phyloP scores from a whole-genome alignment of 2,329 filamentous ascomycete genomes.

The Aspergillus intermedius region DNA sequence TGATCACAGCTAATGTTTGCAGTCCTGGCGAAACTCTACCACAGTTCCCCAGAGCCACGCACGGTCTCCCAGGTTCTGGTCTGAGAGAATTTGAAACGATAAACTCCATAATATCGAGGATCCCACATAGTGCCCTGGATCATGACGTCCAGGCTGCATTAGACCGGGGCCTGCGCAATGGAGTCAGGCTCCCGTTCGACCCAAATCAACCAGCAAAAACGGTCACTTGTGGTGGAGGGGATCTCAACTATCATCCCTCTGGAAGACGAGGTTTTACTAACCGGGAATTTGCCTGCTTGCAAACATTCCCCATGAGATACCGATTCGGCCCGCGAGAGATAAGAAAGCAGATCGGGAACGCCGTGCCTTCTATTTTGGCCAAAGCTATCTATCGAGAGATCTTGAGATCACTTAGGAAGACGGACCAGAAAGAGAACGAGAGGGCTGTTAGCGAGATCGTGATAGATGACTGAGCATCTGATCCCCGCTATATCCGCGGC shows the following conservation, averaged over 20 bases:
- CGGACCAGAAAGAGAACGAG: slow-evolving; percentile 25
- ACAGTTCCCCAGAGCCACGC: slow-evolving; percentile 57
- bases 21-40: slow-evolving; percentile 67
- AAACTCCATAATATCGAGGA: slow-evolving; percentile 32
- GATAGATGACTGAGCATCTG: neutral
- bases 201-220: slow-evolving; percentile 47
- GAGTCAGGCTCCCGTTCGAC: slow-evolving; percentile 38
- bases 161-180: slow-evolving; percentile 14
- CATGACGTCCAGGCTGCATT: slow-evolving; percentile 33
- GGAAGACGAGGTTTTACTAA: slow-evolving; percentile 59
- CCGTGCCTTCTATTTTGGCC: slow-evolving; percentile 57
- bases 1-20: slow-evolving; percentile 31
- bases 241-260: slow-evolving; percentile 58
- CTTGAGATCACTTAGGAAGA: slow-evolving; percentile 28
- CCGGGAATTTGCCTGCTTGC: slow-evolving; percentile 62
- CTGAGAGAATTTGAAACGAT: slow-evolving; percentile 38
- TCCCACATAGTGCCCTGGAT: slow-evolving; percentile 36
- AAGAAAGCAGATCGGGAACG: slow-evolving; percentile 67
- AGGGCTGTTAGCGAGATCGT: neutral
- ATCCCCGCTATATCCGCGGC: neutral
- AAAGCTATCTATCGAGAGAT: slow-evolving; percentile 35
- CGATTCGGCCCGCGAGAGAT: slow-evolving; percentile 44
- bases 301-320: slow-evolving; percentile 61
- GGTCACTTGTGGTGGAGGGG: slow-evolving; percentile 58
- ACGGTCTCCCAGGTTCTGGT: slow-evolving; percentile 33